Conservation (phyloP, 768 basidiomycete genomes). For the Leccinum imitatum region DNA sequence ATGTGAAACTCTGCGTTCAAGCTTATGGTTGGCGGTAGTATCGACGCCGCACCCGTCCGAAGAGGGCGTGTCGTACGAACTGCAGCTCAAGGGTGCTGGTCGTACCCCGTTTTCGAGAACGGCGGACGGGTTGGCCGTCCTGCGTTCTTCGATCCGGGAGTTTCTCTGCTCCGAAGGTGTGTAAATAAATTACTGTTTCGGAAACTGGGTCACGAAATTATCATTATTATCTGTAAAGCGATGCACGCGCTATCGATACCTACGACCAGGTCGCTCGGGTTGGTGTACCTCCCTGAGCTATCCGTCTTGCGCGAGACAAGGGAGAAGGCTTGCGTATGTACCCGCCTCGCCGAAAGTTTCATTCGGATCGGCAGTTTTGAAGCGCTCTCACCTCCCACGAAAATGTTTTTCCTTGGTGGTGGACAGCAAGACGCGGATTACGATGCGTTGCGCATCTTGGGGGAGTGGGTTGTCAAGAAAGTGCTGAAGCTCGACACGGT, state of each 20-base stretch:
- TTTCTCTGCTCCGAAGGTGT: conserved; percentile 87
- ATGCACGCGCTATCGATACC: conserved; percentile 84
- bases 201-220: neutral
- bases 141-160: conserved; percentile 93
- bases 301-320: conserved; percentile 71
- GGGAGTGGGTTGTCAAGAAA: conserved; percentile 67
- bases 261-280: conserved; percentile 82
- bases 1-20: conserved; percentile 10
- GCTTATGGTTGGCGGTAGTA: conserved; percentile 41
- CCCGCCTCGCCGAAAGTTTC: conserved; percentile 86
- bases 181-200: neutral
- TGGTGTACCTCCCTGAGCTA: conserved; percentile 72
- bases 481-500: conserved; percentile 51
- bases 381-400: conserved; percentile 70
- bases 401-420: conserved; percentile 67
- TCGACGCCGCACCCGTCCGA: conserved; percentile 71
- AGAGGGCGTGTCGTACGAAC: conserved; percentile 61
- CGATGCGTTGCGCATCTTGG: conserved; percentile 72
- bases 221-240: conserved; percentile 37
- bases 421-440: conserved; percentile 74
- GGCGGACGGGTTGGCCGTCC: conserved; percentile 93
- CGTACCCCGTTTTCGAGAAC: conserved; percentile 90
- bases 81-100: conserved; percentile 94
- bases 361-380: conserved; percentile 91
- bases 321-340: conserved; percentile 72